Evolutionary conservation across 2,329 filamentous ascomycete genomes (phyloP).

Genomic region (Fusarium succisae): DNA sequence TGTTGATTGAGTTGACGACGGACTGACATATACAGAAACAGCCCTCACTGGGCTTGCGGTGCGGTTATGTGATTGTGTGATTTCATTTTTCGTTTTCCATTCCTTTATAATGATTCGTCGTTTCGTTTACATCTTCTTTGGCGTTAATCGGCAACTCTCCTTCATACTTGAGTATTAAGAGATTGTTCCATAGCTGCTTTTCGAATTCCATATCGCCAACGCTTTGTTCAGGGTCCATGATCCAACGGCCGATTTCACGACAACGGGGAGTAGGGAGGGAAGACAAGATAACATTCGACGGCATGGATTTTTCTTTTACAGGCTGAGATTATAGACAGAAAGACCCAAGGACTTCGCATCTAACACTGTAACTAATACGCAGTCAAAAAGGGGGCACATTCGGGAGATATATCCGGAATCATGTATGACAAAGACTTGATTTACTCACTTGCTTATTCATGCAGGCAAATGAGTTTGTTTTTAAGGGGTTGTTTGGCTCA

Average conservation of each 20-base stretch:
- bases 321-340: conserved; percentile 51
- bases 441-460: conserved; percentile 38
- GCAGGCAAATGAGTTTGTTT: conserved; percentile 31
- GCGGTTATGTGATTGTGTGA: conserved; percentile 18
- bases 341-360: conserved; percentile 44
- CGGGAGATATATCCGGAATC: conserved; percentile 44
- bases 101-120: conserved; percentile 3
- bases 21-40: conserved; percentile 19
- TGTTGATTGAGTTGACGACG: conserved; percentile 12
- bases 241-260: conserved; percentile 40
- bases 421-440: conserved; percentile 49
- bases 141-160: conserved; percentile 34
- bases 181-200: conserved; percentile 32
- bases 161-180: conserved; percentile 26
- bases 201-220: conserved; percentile 24
- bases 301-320: conserved; percentile 46
- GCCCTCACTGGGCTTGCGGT: conserved; percentile 12
- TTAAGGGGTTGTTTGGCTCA: conserved; percentile 25
- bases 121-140: conserved; percentile 27
- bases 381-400: conserved; percentile 47
- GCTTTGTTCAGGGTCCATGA: conserved; percentile 39
- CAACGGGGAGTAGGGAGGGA: conserved; percentile 34
- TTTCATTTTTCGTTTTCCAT: conserved; percentile 1
- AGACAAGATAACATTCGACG: conserved; percentile 41
- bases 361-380: conserved; percentile 51